Conservation (phyloP, 2,329 filamentous ascomycete genomes). For the Nemania diffusa region DNA sequence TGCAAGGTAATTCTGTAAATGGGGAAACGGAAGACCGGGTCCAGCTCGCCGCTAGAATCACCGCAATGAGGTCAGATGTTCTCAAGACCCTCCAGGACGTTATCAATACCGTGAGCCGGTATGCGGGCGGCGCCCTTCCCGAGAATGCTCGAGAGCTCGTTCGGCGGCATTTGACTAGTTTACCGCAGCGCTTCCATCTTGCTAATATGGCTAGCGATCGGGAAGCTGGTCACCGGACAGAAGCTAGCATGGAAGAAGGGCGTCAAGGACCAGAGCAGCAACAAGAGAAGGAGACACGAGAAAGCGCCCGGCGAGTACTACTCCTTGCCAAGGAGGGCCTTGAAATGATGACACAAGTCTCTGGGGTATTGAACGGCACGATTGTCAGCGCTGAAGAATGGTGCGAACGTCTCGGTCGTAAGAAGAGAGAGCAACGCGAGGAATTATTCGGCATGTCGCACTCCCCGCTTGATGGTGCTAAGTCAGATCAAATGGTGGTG, state of each 20-base stretch:
- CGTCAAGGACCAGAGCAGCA: slow-evolving; percentile 55
- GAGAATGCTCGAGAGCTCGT: slow-evolving; percentile 89
- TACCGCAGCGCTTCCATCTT: slow-evolving; percentile 84
- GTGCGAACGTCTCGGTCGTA: slow-evolving; percentile 79
- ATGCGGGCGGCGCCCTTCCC: slow-evolving; percentile 89
- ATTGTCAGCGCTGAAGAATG: slow-evolving; percentile 91
- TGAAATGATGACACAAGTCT: slow-evolving; percentile 94
- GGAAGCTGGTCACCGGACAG: slow-evolving; percentile 40
- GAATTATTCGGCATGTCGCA: slow-evolving; percentile 39
- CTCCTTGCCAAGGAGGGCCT: slow-evolving; percentile 89
- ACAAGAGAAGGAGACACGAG: slow-evolving; percentile 57
- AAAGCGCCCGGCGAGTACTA: slow-evolving; percentile 79
- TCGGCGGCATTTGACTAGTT: slow-evolving; percentile 81
- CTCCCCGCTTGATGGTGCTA: slow-evolving; percentile 40
- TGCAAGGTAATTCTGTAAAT: slow-evolving; percentile 40
- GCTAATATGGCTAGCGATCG: slow-evolving; percentile 65
- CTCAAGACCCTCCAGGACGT: slow-evolving; percentile 83
- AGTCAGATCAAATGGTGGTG: slow-evolving; percentile 41
- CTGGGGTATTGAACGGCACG: slow-evolving; percentile 86
- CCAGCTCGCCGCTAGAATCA: slow-evolving; percentile 71
- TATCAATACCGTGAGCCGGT: slow-evolving; percentile 85
- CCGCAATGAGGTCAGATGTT: slow-evolving; percentile 74
- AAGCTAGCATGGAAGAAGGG: slow-evolving; percentile 49
- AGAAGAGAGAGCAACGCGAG: slow-evolving; percentile 50
- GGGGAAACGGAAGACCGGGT: slow-evolving; percentile 54